Base-by-base conservation (phyloP, 148 eudicot genomes). In the Drosera capensis region DNA sequence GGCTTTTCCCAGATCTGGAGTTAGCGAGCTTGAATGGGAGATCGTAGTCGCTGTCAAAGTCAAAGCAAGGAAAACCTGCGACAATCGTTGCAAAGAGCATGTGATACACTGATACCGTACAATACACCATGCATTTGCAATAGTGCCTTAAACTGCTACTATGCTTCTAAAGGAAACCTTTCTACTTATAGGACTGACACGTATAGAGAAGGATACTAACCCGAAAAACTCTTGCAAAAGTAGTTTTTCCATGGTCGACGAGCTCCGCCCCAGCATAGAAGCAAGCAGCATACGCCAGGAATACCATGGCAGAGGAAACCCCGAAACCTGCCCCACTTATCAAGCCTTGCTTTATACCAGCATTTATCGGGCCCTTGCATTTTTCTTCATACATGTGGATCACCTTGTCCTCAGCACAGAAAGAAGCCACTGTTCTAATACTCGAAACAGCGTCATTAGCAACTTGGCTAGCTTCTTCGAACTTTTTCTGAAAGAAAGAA, bases 401-500 rank as follows among this genome's bases (percentile, higher is more conserved):
- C n/a, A n/a, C n/a, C n/a, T n/a, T n/a, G n/a, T n/a, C n/a, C n/a
- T n/a, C n/a, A n/a, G n/a, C n/a, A n/a, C n/a, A n/a, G n/a, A n/a
- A n/a, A n/a, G n/a, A n/a, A n/a, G n/a, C n/a, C n/a, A n/a, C n/a
- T n/a, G n/a, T n/a, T n/a, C n/a, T n/a, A n/a, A n/a, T n/a, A n/a
- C n/a, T n/a, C n/a, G n/a, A n/a, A n/a, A n/a, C n/a, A n/a, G n/a
- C n/a, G n/a, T n/a, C n/a, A n/a, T 65, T 61, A 17, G 40, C 35
- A 2, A 63, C 51, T 20, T 73, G 36, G 3, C 71, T 82, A 20
- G 94, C 63, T 41, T 86, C 94, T 36, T 80, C 94, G 55, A 75
- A 78, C 23, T 86, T 86, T 48, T 62, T 63, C 1, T 75, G 80
- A 59, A 82, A 82, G n/a, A n/a, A n/a, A n/a, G n/a, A n/a, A n/a